Evolutionary conservation across 208 protist genomes (phyloP).

Genomic region (Wallacemonas collosoma): DNA sequence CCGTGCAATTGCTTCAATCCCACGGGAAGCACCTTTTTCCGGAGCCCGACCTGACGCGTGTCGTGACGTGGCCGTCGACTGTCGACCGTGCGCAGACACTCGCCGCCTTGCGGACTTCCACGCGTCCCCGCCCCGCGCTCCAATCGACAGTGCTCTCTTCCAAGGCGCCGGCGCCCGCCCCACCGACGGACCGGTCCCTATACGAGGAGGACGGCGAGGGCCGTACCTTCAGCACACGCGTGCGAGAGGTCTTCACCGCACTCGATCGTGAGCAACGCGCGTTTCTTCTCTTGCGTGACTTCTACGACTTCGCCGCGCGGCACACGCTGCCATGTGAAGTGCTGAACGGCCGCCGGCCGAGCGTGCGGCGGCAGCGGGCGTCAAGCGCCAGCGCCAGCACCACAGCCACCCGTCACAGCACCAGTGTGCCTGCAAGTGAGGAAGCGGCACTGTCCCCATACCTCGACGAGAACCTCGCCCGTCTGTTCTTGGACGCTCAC

Average conservation of each 20-base stretch:
- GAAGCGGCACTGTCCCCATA: neutral
- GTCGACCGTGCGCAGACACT: neutral
- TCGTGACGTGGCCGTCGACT: constrained; percentile 8
- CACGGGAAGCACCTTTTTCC: constrained; percentile 12
- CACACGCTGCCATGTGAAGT: constrained; percentile 10
- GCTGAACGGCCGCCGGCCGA: neutral
- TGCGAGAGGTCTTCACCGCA: constrained; percentile 25
- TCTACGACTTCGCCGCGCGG: constrained; percentile 28
- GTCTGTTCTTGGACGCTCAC: neutral
- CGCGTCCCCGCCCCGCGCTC: neutral
- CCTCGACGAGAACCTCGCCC: constrained; percentile 12
- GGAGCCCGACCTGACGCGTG: neutral
- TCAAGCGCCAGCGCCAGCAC: neutral
- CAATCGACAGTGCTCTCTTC: too few relatives aligned
- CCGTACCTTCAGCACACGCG: constrained; percentile 13
- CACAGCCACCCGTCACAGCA: neutral
- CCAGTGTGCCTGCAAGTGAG: neutral
- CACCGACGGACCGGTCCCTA: neutral
- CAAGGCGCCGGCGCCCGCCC: neutral
- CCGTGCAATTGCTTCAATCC: neutral
- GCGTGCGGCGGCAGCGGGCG: neutral
- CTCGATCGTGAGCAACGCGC: constrained; percentile 23
- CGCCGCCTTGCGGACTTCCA: neutral
- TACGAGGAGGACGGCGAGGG: neutral
- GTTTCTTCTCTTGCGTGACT: constrained; percentile 52